Base-by-base conservation (phyloP, 148 eudicot genomes). In the Limonium bicolor region DNA sequence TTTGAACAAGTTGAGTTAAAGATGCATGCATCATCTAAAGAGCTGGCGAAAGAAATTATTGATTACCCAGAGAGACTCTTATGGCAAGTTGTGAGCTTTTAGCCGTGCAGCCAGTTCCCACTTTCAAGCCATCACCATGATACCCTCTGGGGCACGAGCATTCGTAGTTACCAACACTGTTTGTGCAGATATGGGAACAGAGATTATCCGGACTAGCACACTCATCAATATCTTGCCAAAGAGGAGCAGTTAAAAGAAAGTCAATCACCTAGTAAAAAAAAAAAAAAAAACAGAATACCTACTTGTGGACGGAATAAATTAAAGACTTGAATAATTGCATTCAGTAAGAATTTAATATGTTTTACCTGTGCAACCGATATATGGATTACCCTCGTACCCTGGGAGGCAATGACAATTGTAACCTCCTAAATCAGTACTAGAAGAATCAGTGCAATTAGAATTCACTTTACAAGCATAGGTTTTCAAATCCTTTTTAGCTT, bases 361-460 rank as follows among this genome's bases (percentile, higher is more conserved):
- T n/a, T n/a, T n/a, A n/a, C n/a, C n/a, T n/a, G n/a, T n/a, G n/a
- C n/a, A n/a, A n/a, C n/a, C n/a, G n/a, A n/a, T n/a, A n/a, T n/a
- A n/a, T n/a, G n/a, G n/a, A n/a, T n/a, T n/a, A n/a, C n/a, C n/a
- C n/a, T 58, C 58, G 17, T 64, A 73, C n/a, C 74, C 74, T 6
- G 57, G 20, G n/a, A 14, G 23, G 42, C 66, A 69, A 31, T 27
- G 53, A 33, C 68, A 58, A 6, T 39, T 39, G 16, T 68, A 68
- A 2, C 73, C 65, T 41, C 38, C 44, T 27, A 11, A 15, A 2
- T 50, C 54, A 11, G 14, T 36, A 9, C 34, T 30, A n/a, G n/a
- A 48, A n/a, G n/a, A n/a, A 36, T 63, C 65, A 4, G 9, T 34
- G 19, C 68, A 68, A 4, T 5, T 0, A 12, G 53, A 26, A 27